A percentile compares a stretch with the other conserved stretches of the same genome.
These are phyloP conservation scores for Spathaspora sp. DNA, from an alignment of 1,139 yeast species.

Conservation along the genomic window DNA sequence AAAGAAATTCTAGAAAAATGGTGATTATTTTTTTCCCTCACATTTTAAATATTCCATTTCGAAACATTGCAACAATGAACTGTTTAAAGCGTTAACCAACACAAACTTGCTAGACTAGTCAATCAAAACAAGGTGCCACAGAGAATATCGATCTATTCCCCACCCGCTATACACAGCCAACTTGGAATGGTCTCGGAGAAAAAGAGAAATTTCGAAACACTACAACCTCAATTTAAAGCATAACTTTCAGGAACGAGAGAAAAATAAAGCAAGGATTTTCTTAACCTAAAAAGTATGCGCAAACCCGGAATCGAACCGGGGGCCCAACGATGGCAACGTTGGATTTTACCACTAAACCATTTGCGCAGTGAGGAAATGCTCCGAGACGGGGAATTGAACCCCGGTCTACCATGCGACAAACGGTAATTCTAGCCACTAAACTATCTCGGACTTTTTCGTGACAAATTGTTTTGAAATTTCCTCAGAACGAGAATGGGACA, in stretches of 20 bases:
- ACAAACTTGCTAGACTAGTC: no score
- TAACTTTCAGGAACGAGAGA: no score
- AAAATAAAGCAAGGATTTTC: no score
- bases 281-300: constrained; percentile 13
- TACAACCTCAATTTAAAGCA: no score
- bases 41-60: background rate
- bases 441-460: constrained; percentile 9
- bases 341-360: constrained; percentile 12
- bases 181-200: no score
- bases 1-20: background rate
- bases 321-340: constrained; percentile 12
- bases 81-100: background rate
- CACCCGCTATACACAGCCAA: no score
- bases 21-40: background rate
- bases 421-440: constrained; percentile 14
- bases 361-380: constrained; percentile 8
- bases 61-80: background rate
- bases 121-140: no score
- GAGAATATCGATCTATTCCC: no score
- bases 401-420: constrained; percentile 14
- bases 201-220: no score
- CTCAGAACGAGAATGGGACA: background rate
- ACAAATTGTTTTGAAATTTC: background rate
- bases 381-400: constrained; percentile 15
- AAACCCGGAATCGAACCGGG: constrained; percentile 20